Percentiles rank a stretch among this genome's conserved stretches.
These are phyloP conservation scores for Globisporangium irregulare DNA, from an alignment of 352 stramenopile genomes.

Conservation along the genomic window DNA sequence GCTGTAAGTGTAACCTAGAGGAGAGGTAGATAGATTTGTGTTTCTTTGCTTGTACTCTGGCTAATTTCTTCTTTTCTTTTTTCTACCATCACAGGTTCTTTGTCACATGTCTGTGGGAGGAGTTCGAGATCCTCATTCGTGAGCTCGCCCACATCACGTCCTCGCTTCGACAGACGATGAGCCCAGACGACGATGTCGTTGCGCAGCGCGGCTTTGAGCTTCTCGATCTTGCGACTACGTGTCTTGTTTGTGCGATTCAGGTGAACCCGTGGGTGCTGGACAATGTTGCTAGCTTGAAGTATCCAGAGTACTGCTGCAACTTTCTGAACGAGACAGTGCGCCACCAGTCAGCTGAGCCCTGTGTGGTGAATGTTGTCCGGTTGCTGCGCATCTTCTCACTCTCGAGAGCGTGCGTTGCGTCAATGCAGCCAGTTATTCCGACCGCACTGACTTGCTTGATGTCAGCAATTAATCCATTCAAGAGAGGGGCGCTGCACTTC, in stretches of 20 bases:
- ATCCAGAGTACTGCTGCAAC: slow-evolving; percentile 59
- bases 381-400: slow-evolving; percentile 64
- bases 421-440: slow-evolving; percentile 53
- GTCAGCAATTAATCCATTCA: slow-evolving; percentile 40
- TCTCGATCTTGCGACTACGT: slow-evolving; percentile 72
- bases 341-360: slow-evolving; percentile 55
- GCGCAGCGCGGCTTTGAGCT: slow-evolving; percentile 64
- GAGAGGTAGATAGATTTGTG: too few species aligned
- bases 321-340: slow-evolving; percentile 71
- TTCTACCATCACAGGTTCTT: slow-evolving; percentile 40
- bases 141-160: slow-evolving; percentile 69
- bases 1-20: slow-evolving; percentile 39
- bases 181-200: slow-evolving; percentile 59
- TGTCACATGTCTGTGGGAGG: slow-evolving; percentile 69
- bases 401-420: slow-evolving; percentile 48
- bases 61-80: too few species aligned
- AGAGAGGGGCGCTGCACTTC: slow-evolving; percentile 53
- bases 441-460: slow-evolving; percentile 62
- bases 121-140: slow-evolving; percentile 72
- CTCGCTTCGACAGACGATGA: slow-evolving; percentile 55
- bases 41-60: too few species aligned
- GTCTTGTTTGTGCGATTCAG: slow-evolving; percentile 70
- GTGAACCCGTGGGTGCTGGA: slow-evolving; percentile 66
- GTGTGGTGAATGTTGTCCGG: slow-evolving; percentile 60
- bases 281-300: slow-evolving; percentile 48